Percentiles rank a stretch among this genome's conserved stretches.
Conservation (phyloP, 140 eudicot genomes). For the Stevia rebaudiana region DNA sequence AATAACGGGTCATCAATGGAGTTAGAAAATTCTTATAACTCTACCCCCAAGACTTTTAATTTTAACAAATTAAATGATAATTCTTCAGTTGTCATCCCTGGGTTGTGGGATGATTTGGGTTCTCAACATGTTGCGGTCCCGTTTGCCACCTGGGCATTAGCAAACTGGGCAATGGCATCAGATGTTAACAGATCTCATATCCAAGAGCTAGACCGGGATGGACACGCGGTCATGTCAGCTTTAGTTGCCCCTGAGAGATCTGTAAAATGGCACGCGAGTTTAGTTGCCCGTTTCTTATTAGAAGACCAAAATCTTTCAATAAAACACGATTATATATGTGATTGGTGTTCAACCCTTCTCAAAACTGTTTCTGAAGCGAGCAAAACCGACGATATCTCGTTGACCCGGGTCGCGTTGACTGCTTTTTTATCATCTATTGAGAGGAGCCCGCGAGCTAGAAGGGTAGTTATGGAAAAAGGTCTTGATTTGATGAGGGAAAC, state of each 20-base stretch:
- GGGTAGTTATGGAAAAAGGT: constrained; percentile 68
- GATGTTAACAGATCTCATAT: constrained; percentile 74
- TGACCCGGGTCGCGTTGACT: constrained; percentile 73
- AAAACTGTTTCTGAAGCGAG: constrained; percentile 75
- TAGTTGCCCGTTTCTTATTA: constrained; percentile 71
- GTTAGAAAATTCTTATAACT: constrained; percentile 31
- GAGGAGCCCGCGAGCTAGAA: constrained; percentile 51
- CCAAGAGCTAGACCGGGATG: constrained; percentile 87
- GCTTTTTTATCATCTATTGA: constrained; percentile 73
- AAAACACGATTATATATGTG: constrained; percentile 60
- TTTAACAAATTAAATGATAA: constrained; percentile 44
- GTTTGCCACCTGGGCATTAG: constrained; percentile 96
- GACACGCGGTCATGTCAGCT: constrained; percentile 87
- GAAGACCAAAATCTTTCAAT: constrained; percentile 68
- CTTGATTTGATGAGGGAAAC: constrained; percentile 75
- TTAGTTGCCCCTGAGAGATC: constrained; percentile 90
- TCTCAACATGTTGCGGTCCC: constrained; percentile 97
- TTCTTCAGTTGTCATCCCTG: constrained; percentile 66
- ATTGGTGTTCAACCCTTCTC: constrained; percentile 82
- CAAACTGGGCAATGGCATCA: constrained; percentile 97
- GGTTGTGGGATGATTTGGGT: constrained; percentile 96
- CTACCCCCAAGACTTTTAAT: constrained; percentile 20
- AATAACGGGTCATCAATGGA: constrained; percentile 38
- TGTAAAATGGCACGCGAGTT: constrained; percentile 92
- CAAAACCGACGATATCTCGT: constrained; percentile 52